phyloP scores from a whole-genome alignment of 2,329 filamentous ascomycete species.

The Curvularia sp. region DNA sequence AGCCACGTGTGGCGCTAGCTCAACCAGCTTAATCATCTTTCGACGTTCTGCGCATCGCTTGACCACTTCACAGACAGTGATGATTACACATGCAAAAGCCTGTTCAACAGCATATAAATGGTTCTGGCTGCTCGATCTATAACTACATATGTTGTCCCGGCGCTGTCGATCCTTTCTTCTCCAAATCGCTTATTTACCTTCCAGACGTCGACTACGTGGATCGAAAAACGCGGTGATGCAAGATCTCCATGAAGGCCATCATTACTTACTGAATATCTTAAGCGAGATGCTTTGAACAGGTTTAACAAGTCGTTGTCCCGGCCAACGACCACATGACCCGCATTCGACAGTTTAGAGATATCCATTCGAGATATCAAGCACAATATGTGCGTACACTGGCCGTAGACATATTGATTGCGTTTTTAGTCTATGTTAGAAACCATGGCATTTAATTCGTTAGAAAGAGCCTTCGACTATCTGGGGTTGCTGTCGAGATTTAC shows the following conservation, averaged over 20 bases:
- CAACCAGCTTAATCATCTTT: neutral
- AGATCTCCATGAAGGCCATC: neutral
- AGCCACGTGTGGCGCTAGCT: constrained; percentile 20
- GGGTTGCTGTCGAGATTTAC: no score
- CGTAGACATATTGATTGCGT: neutral
- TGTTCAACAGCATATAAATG: neutral
- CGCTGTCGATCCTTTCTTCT: neutral
- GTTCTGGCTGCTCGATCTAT: no score
- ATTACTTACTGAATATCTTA: neutral
- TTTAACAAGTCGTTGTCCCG: neutral
- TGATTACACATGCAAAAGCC: neutral
- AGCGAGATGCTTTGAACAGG: neutral
- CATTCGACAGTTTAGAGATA: neutral
- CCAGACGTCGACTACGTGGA: neutral
- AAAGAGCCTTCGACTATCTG: neutral
- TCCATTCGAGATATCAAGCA: neutral
- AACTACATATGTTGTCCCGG: no score
- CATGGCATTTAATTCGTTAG: neutral
- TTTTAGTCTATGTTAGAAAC: neutral
- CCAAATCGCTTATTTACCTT: neutral
- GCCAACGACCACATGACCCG: neutral
- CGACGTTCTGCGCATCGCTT: neutral
- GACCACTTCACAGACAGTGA: neutral
- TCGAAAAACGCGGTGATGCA: neutral
- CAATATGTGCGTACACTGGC: neutral